Evolutionary conservation across 805 yeast genomes (phyloP).

Genomic region (Saccharomycopsis malanga): DNA sequence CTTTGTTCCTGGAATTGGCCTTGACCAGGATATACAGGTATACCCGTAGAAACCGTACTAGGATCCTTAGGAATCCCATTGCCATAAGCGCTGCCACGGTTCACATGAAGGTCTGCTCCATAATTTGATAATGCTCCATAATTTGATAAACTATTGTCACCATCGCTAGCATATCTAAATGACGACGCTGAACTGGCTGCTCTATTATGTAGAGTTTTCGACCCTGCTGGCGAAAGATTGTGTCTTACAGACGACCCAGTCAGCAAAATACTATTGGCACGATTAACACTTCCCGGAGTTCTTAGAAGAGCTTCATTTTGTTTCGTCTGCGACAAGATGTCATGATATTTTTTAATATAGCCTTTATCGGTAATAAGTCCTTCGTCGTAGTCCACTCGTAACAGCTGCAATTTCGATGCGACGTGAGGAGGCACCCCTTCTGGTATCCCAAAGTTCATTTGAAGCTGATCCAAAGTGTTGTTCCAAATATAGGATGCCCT

Average conservation of each 20-base stretch:
- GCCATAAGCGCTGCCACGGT: neutral
- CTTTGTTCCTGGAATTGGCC: neutral
- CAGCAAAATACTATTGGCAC: neutral
- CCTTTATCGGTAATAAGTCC: conserved; percentile 74
- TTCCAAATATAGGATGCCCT: too few species aligned
- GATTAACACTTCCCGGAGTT: neutral
- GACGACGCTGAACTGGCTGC: neutral
- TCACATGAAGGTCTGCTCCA: neutral
- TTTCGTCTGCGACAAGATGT: neutral
- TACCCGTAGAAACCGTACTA: neutral
- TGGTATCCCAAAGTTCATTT: neutral
- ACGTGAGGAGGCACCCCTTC: conserved; percentile 3
- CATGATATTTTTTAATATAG: conserved; percentile 42
- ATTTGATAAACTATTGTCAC: neutral
- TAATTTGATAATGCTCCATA: neutral
- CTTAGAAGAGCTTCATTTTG: neutral
- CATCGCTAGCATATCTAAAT: neutral
- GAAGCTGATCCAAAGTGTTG: neutral
- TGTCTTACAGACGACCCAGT: neutral
- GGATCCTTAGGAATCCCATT: neutral
- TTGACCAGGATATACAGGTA: neutral
- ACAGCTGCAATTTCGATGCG: conserved; percentile 25
- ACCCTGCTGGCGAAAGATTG: neutral
- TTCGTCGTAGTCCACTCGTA: conserved; percentile 49
- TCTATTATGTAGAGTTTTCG: neutral